Percentiles rank a stretch among this genome's conserved stretches.
Conservation (phyloP, 768 basidiomycete species). For the Leccinum truebloodii region DNA sequence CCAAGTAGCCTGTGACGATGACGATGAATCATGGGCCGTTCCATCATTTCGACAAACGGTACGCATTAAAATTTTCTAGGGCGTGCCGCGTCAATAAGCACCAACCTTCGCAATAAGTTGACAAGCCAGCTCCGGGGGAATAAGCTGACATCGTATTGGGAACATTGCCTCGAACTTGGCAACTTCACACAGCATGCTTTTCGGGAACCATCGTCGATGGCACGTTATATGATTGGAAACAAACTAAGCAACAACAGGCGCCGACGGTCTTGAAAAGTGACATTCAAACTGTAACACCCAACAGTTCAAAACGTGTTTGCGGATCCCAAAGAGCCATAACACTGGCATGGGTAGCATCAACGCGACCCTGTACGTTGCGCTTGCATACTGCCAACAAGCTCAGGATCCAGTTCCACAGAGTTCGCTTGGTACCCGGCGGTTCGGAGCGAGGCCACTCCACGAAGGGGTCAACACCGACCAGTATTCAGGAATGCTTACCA, state of each 20-base stretch:
- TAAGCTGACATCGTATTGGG: background rate
- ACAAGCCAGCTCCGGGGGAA: background rate
- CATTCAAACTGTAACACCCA: background rate
- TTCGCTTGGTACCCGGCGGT: background rate
- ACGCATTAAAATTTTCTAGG: background rate
- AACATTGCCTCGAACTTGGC: background rate
- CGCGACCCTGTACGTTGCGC: background rate
- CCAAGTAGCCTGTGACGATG: background rate
- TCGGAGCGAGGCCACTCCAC: background rate
- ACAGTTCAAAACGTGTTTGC: background rate
- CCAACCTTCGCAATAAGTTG: background rate
- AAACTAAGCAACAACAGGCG: background rate
- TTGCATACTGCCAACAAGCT: background rate
- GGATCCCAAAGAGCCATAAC: background rate
- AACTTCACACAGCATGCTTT: background rate
- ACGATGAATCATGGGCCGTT: background rate
- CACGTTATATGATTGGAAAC: background rate
- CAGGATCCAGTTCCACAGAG: too few species aligned
- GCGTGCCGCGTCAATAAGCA: background rate
- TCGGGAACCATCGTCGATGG: background rate
- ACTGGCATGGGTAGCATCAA: background rate
- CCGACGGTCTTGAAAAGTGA: background rate
- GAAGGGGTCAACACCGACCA: background rate
- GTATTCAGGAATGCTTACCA: background rate
- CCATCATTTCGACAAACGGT: background rate